Evolutionary conservation across 805 yeast species (phyloP).

Genomic region (Wickerhamomyces chaumierensis): DNA sequence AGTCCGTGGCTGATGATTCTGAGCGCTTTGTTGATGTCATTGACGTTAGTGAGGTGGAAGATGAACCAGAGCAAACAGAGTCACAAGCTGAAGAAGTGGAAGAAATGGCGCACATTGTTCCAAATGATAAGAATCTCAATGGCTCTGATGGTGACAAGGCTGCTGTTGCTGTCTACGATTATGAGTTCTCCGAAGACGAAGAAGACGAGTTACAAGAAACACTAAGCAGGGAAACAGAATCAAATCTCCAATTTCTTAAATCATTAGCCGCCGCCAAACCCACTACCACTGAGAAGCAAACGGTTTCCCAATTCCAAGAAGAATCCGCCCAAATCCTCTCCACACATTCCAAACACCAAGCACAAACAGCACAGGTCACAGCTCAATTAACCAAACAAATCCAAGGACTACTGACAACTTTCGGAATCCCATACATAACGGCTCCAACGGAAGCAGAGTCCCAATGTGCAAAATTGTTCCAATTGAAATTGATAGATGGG

Average conservation of each 20-base stretch:
- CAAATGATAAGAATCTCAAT: neutral
- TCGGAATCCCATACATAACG: conserved; percentile 89
- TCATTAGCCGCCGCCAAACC: neutral
- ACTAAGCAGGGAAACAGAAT: conserved; percentile 27
- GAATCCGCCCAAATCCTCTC: neutral
- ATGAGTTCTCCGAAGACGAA: conserved; percentile 68
- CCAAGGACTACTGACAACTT: conserved; percentile 73
- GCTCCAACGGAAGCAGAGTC: conserved; percentile 99
- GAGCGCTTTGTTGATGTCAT: conserved; percentile 3
- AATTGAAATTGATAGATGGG: conserved; percentile 79
- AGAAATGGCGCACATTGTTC: too few relatives aligned
- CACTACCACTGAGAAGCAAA: neutral
- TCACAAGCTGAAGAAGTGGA: too few relatives aligned
- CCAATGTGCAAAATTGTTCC: conserved; percentile 76
- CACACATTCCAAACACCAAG: neutral
- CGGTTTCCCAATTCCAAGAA: neutral
- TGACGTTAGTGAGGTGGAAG: conserved; percentile 1
- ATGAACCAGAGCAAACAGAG: too few relatives aligned
- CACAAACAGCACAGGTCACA: conserved; percentile 40
- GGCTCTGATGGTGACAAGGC: too few relatives aligned
- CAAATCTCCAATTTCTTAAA: neutral
- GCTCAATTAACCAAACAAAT: conserved; percentile 80
- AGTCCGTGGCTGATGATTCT: too few relatives aligned
- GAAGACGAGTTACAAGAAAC: conserved; percentile 56
- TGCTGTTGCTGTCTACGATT: conserved; percentile 34